Conservation (phyloP, 345 rosid genomes). For the Anacardium occidentale region DNA sequence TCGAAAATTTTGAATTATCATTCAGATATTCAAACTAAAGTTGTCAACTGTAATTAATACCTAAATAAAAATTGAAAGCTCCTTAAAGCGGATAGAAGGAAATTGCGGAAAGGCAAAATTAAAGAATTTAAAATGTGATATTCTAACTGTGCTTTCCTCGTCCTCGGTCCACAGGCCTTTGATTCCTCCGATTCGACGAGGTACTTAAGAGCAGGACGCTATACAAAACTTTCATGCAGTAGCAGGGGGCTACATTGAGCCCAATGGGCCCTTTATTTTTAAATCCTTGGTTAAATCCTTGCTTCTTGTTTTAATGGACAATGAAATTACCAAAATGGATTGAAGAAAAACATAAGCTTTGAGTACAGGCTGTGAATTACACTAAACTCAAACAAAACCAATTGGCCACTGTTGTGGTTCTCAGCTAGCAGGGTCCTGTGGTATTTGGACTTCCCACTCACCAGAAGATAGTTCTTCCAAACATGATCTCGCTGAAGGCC, state of each 20-base stretch:
- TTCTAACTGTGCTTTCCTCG: neutral
- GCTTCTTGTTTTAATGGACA: neutral
- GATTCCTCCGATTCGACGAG: neutral
- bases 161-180: neutral
- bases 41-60: too few species aligned
- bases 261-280: neutral
- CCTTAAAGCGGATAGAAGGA: neutral
- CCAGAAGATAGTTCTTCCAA: constrained; percentile 59
- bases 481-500: constrained; percentile 54
- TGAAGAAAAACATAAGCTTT: neutral
- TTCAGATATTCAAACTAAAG: too few species aligned
- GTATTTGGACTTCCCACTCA: constrained; percentile 61
- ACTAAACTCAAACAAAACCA: constrained; percentile 80
- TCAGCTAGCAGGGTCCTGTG: constrained; percentile 40
- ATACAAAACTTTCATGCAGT: neutral
- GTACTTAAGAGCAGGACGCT: too few species aligned
- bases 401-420: constrained; percentile 66
- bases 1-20: neutral
- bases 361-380: neutral
- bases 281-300: neutral
- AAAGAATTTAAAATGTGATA: neutral
- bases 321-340: neutral
- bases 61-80: neutral
- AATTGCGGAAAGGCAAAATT: constrained; percentile 10
- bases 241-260: neutral